Evolutionary conservation across 2,329 filamentous ascomycete species (phyloP).

Genomic region (Epichloe brachyelytri): DNA sequence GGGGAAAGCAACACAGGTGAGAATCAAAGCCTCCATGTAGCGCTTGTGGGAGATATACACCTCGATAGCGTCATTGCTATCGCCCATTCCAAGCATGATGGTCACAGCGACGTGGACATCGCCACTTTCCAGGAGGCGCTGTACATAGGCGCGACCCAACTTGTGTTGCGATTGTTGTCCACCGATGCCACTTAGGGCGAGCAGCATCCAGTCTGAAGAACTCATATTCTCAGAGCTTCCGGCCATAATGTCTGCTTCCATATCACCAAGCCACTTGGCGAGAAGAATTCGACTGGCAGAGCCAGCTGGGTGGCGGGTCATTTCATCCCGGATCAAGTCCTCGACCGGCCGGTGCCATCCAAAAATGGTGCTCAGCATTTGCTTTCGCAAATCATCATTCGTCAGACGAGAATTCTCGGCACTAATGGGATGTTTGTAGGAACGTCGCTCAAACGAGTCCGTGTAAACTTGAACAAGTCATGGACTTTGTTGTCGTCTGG

Average conservation of each 20-base stretch:
- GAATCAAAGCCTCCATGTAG: conserved; percentile 83
- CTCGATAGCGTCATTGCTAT: conserved; percentile 89
- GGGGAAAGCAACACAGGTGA: conserved; percentile 73
- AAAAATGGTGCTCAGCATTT: conserved; percentile 91
- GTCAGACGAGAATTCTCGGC: conserved; percentile 48
- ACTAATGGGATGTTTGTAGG: conserved; percentile 57
- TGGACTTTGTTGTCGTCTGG: conserved; percentile 57
- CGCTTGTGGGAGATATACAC: conserved; percentile 85
- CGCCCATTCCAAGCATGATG: conserved; percentile 83
- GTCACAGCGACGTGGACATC: conserved; percentile 88
- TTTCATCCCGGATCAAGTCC: conserved; percentile 71
- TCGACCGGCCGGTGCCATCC: conserved; percentile 84
- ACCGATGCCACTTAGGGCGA: conserved; percentile 82
- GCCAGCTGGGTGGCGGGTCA: conserved; percentile 57
- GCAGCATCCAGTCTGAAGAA: conserved; percentile 90
- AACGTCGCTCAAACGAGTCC: conserved; percentile 68
- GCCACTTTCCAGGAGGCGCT: conserved; percentile 75
- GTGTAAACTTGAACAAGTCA: conserved; percentile 79
- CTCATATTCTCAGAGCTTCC: conserved; percentile 78
- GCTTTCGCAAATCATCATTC: conserved; percentile 67
- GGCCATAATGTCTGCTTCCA: conserved; percentile 67
- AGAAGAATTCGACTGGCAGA: conserved; percentile 72
- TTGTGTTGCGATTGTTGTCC: conserved; percentile 68
- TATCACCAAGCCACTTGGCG: conserved; percentile 84
- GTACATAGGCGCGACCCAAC: conserved; percentile 79